Evolutionary conservation across 306 rosid species (phyloP).

Genomic region (Calophaca sinica): DNA sequence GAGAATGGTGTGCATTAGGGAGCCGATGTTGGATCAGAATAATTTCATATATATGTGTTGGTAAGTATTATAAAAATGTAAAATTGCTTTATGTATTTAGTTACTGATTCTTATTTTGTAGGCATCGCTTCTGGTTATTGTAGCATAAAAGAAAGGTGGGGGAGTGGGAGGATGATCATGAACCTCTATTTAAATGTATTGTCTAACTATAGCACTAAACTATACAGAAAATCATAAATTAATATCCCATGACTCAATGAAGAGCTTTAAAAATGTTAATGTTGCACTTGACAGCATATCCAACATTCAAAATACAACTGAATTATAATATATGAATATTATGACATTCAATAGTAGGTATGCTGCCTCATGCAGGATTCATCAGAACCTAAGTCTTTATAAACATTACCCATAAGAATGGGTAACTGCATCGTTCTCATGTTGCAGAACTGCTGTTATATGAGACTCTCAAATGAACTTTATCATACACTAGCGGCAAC

Average conservation of each 20-base stretch:
- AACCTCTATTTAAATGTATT: background rate
- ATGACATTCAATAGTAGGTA: no score
- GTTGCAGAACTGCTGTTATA: no score
- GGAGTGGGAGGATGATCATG: background rate
- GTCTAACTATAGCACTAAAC: background rate
- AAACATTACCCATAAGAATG: no score
- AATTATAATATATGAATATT: no score
- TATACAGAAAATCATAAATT: background rate
- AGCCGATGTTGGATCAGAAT: slow-evolving; percentile 33
- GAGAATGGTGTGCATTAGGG: slow-evolving; percentile 46
- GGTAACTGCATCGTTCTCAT: no score
- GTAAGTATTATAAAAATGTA: slow-evolving; percentile 37
- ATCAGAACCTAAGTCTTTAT: no score
- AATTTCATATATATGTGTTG: slow-evolving; percentile 37
- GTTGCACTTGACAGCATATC: background rate
- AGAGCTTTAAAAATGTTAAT: background rate
- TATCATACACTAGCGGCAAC: no score
- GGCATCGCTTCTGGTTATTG: background rate
- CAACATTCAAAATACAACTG: background rate
- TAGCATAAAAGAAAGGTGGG: background rate
- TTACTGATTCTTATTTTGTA: slow-evolving; percentile 1
- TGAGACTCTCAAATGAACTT: no score
- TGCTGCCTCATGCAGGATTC: no score
- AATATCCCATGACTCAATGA: background rate
- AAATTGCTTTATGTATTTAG: slow-evolving; percentile 38